Base-by-base conservation (phyloP, 2,329 filamentous ascomycete species). In the Neopestalotiopsis sp. region DNA sequence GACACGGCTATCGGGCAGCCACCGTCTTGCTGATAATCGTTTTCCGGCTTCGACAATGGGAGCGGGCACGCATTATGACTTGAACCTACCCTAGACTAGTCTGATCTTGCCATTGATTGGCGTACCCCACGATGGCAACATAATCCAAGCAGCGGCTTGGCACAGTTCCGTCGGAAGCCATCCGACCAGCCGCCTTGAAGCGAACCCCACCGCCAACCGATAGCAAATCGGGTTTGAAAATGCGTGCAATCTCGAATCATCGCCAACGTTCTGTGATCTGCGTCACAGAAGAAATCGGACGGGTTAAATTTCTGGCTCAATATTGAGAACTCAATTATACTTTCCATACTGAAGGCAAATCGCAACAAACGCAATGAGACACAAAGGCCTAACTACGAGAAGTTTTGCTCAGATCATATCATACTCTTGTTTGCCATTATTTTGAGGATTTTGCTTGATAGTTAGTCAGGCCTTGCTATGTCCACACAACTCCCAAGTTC, bases 111-210 rank as follows among this genome's bases (percentile, higher is more conserved):
- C 14, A 6, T 30, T 59, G 24, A 59, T 34, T 59, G 57, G 57
- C 30, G 34, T 17, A 30, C 24, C 24, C 30, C 57, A 34, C 24
- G 30, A 34, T 59, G 17, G 57, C 57, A 34, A 59, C 57, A 59
- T 59, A 10, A 24, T 14, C 14, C 14, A 34, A 28, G 57, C 24
- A 34, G 57, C 57, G 30, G 57, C 57, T 17, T 34, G 30, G 30
- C 30, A 10, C 57, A 24, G 57, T 59, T 59, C 57, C 57, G 57
- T 59, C 57, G 57, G 57, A 59, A 59, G 12, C 12, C 57, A 34
- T 59, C 57, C 57, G 57, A 59, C 30, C 13, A 30, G 57, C 28
- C 57, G 57, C 17, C 45, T 24, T 24, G 4, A 9, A 24, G 17
- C 17, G 45, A 38, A 38, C 45, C 17, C 45, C 45, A n/a, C 45